These are phyloP conservation scores for Diatrype stigma DNA, from an alignment of 2,329 filamentous ascomycete species.

Conservation along the genomic window DNA sequence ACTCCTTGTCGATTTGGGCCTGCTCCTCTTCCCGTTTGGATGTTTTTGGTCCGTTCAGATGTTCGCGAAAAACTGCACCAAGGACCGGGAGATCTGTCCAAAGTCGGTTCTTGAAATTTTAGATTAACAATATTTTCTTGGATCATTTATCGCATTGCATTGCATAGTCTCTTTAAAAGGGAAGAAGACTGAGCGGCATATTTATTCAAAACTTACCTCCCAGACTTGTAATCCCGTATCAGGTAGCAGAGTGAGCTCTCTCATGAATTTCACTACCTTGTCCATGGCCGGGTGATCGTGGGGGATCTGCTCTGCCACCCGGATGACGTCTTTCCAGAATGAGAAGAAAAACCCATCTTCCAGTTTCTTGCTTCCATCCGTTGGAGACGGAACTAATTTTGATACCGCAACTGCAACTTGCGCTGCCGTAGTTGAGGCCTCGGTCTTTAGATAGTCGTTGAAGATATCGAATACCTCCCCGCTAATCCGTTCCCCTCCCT, in stretches of 20 bases:
- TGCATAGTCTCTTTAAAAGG: no score
- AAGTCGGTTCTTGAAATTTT: constrained; percentile 10
- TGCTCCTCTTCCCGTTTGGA: constrained; percentile 8
- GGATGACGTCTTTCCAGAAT: constrained; percentile 20
- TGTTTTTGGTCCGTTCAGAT: constrained; percentile 12
- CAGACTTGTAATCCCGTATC: constrained; percentile 20
- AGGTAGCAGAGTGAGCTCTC: constrained; percentile 21
- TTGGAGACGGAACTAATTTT: constrained; percentile 3
- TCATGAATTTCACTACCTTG: constrained; percentile 20
- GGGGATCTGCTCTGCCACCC: constrained; percentile 20
- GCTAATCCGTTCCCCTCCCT: not conserved
- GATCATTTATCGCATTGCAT: no score
- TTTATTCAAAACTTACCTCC: constrained; percentile 21
- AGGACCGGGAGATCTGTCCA: constrained; percentile 25
- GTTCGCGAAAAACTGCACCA: constrained; percentile 16
- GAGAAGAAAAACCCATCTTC: constrained; percentile 20
- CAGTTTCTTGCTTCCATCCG: constrained; percentile 4
- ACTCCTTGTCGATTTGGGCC: constrained; percentile 3
- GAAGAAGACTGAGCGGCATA: no score
- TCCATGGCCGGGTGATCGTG: constrained; percentile 21
- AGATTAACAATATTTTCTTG: constrained; percentile 3
- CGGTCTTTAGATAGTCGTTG: constrained; percentile 13
- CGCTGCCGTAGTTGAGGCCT: constrained; percentile 6
- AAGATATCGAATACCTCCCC: constrained; percentile 17
- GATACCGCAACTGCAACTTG: constrained; percentile 15